Evolutionary conservation across 805 yeast genomes (phyloP), one percentile per base, ranked within the genome.

Genomic region (Candida easanensis): DNA sequence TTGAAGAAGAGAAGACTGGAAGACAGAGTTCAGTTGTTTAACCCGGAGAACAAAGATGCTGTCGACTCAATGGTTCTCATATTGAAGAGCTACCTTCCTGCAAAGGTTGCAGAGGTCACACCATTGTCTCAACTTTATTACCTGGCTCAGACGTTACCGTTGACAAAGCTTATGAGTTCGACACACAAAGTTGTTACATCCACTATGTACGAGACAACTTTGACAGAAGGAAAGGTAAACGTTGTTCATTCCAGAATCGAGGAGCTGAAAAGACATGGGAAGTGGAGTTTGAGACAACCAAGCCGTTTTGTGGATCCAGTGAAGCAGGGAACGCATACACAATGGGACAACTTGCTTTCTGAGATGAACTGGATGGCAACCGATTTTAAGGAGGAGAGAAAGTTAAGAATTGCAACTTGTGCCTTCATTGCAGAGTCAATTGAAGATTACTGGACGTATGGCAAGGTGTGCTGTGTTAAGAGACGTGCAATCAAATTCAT

Each of bases 241-340:
- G 97, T 89, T 10, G 80, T 88, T 16, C 85, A 88, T 54, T 84
- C 95, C 2, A 73, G 98, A 48, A 90, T 93, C 36, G 98, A 91
- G 58, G 98, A 91, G 61, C 71, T 93, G 49, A 88, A 88, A 61
- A 71, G 95, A 36, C 83, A 84, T 45, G 85, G 87, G 2, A 81
- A 86, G 54, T 93, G 99, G 98, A 83, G 96, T 18, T 68, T 93
- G 41, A 73, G 95, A 41, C 99, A 93, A 61, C 96, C 95, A 0
- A 70, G 75, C 40, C 74, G 77, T 49, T 83, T 73, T 55, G 57
- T 71, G 11, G 95, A 88, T 51, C 97, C 98, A 0, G 36, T 54
- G 11, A 54, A 51, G 39, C 61, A 68, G 13, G 59, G 58, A n/a
- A 67, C 70, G 23, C 43, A 39, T 11, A 67, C 80, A 4, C 90